phyloP scores from a whole-genome alignment of 2,329 filamentous ascomycete species.

The Mariannaea sp. region DNA sequence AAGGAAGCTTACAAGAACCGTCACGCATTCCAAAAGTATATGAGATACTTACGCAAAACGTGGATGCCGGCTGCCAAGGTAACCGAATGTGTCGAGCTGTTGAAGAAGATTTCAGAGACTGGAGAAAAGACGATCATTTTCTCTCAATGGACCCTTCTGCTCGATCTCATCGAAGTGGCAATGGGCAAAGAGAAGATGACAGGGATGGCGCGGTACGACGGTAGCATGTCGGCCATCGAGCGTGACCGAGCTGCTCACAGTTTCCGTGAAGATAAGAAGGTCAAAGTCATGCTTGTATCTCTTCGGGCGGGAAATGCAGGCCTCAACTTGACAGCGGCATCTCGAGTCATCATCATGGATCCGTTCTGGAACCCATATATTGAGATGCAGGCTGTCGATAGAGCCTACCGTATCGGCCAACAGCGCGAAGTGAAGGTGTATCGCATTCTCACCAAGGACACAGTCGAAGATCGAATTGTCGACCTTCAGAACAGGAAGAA shows the following conservation, averaged over 20 bases:
- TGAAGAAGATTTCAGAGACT: conserved; percentile 67
- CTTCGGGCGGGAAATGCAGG: conserved; percentile 82
- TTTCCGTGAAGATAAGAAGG: conserved; percentile 67
- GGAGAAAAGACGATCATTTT: conserved; percentile 76
- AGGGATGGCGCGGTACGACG: conserved; percentile 75
- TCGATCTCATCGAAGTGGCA: conserved; percentile 75
- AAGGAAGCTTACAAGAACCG: conserved; percentile 67
- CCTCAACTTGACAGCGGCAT: conserved; percentile 82
- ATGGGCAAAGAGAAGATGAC: conserved; percentile 65
- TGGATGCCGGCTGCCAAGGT: conserved; percentile 84
- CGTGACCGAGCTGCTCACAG: conserved; percentile 72
- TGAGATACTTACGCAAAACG: conserved; percentile 67
- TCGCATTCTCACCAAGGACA: conserved; percentile 74
- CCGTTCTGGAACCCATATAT: conserved; percentile 95
- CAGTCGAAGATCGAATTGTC: conserved; percentile 87
- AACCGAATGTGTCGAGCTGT: conserved; percentile 74
- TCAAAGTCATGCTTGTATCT: conserved; percentile 79
- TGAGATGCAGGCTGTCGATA: conserved; percentile 89
- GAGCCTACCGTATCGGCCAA: conserved; percentile 88
- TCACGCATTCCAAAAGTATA: conserved; percentile 69
- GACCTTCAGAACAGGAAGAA: conserved; percentile 79
- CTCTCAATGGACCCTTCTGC: conserved; percentile 77
- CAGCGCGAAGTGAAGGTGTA: conserved; percentile 75
- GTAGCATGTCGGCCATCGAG: conserved; percentile 70
- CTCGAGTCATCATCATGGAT: conserved; percentile 86